Conservation (phyloP, 2,329 filamentous ascomycete genomes). For the Thielaviopsis punctulata region DNA sequence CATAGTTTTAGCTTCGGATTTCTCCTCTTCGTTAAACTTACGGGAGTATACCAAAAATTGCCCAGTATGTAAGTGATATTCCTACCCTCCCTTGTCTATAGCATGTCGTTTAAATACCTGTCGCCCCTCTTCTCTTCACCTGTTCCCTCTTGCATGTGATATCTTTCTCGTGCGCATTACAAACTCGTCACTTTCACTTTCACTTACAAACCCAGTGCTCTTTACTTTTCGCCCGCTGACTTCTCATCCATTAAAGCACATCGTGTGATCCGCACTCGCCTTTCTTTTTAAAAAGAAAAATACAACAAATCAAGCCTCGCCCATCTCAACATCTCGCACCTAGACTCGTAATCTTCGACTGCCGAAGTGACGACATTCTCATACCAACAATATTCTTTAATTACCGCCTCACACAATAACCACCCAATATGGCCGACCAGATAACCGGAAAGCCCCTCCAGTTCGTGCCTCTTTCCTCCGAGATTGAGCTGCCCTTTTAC, state of each 20-base stretch:
- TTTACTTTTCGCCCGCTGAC: not conserved
- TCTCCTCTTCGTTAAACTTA: no score
- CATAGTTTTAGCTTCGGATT: not conserved
- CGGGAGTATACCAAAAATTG: not conserved
- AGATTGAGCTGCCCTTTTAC: conserved; percentile 93
- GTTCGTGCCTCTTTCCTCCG: conserved; percentile 81
- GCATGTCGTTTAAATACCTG: not conserved
- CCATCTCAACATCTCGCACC: no score
- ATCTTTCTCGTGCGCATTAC: not conserved
- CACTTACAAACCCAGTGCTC: no score
- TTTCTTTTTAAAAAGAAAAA: not conserved
- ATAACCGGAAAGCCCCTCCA: conserved; percentile 24
- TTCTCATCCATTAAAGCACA: not conserved
- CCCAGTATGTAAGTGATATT: not conserved
- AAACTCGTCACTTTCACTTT: not conserved
- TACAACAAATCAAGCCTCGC: no score
- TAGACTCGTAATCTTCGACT: not conserved
- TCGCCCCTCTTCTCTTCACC: not conserved
- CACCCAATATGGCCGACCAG: conserved; percentile 8
- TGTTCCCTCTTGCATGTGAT: not conserved
- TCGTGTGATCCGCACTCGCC: not conserved
- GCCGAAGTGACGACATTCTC: conserved; percentile 23
- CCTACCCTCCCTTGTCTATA: not conserved
- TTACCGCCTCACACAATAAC: not conserved
- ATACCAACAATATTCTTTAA: not conserved